These are phyloP conservation scores for Arachis hypogaea DNA, from an alignment of 306 rosid species.

Conservation along the genomic window DNA sequence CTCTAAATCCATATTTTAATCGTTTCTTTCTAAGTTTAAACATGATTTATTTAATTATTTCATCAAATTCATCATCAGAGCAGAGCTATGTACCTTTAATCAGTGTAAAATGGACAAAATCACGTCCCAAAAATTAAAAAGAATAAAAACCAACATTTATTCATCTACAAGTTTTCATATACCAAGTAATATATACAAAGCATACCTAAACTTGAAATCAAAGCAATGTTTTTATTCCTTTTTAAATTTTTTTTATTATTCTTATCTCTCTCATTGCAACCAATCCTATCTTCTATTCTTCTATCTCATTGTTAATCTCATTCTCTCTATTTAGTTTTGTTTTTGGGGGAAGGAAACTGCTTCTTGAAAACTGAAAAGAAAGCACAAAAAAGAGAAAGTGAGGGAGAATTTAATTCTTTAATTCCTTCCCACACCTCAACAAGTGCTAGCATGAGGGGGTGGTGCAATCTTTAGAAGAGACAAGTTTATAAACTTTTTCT, in stretches of 20 bases:
- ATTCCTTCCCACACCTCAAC: slow-evolving; percentile 52
- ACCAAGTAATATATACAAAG: slow-evolving; percentile 30
- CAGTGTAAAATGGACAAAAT: slow-evolving; percentile 46
- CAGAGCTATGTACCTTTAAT: slow-evolving; percentile 37
- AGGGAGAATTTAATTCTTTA: slow-evolving; percentile 51
- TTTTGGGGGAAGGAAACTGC: slow-evolving; percentile 20
- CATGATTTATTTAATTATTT: slow-evolving; percentile 5
- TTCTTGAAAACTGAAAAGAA: slow-evolving; percentile 44
- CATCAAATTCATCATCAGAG: slow-evolving; percentile 35
- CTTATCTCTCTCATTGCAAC: slow-evolving; percentile 1
- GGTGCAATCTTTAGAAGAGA: slow-evolving; percentile 51
- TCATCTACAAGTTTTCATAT: slow-evolving; percentile 57
- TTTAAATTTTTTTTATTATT: slow-evolving; percentile 1
- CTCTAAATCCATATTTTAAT: slow-evolving; percentile 33
- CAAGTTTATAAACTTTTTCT: slow-evolving; percentile 49
- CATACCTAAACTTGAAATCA: slow-evolving; percentile 63
- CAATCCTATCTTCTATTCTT: slow-evolving; percentile 30
- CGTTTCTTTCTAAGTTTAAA: slow-evolving; percentile 29
- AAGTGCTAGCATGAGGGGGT: slow-evolving; percentile 53
- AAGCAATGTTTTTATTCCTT: slow-evolving; percentile 46
- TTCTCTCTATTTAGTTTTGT: slow-evolving; percentile 33
- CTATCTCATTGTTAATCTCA: slow-evolving; percentile 28
- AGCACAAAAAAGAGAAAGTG: slow-evolving; percentile 41
- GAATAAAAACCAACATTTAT: slow-evolving; percentile 49
- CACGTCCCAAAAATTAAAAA: slow-evolving; percentile 28